Conservation (phyloP, 129 eudicot species). For the Artemisia tridentata region DNA sequence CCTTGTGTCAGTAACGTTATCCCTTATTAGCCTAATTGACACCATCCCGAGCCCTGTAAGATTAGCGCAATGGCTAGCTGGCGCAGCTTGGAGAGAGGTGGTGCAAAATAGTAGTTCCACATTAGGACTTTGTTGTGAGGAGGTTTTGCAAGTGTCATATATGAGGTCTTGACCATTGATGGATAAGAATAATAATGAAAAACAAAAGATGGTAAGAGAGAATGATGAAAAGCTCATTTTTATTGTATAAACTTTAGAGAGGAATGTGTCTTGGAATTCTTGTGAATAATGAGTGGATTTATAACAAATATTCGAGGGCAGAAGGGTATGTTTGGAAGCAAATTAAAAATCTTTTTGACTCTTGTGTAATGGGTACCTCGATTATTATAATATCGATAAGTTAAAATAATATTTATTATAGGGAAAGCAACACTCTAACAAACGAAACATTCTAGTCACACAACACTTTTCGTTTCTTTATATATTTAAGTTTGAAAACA, state of each 20-base stretch:
- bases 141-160: constrained; percentile 40
- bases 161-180: constrained; percentile 36
- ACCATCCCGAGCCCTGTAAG: constrained; percentile 37
- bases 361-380: too few relatives aligned
- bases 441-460: too few relatives aligned
- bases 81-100: constrained; percentile 44
- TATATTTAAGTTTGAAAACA: too few relatives aligned
- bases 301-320: constrained; percentile 15
- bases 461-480: too few relatives aligned
- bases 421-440: too few relatives aligned
- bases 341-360: not conserved
- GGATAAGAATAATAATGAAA: constrained; percentile 6
- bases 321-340: constrained; percentile 16
- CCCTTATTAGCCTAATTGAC: constrained; percentile 30
- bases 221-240: constrained; percentile 26
- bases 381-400: too few relatives aligned
- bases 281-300: constrained; percentile 25
- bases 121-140: constrained; percentile 39
- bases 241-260: constrained; percentile 1
- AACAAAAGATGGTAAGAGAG: constrained; percentile 14
- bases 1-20: constrained; percentile 40
- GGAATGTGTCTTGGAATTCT: constrained; percentile 16
- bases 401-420: too few relatives aligned
- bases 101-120: constrained; percentile 38
- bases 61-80: constrained; percentile 40